Conservation (phyloP, 2,329 filamentous ascomycete species). For the Aspergillus awamori region DNA sequence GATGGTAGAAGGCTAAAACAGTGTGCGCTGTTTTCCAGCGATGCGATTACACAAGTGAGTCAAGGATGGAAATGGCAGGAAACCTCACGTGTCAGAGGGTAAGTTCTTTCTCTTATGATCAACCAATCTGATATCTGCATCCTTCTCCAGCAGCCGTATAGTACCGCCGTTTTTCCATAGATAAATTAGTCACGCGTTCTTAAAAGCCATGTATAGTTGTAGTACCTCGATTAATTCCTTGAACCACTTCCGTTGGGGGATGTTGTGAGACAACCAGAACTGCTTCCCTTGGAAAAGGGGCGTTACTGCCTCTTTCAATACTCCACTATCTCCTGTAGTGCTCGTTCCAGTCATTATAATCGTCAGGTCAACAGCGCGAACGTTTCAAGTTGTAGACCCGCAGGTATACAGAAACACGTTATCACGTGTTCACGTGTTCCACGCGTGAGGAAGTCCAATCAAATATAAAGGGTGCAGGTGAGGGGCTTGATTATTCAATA, state of each 20-base stretch:
- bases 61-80: neutral
- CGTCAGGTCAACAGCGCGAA: neutral
- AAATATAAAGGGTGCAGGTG: neutral
- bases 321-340: neutral
- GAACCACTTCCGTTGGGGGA: slow-evolving; percentile 55
- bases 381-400: neutral
- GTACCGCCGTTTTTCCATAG: slow-evolving; percentile 57
- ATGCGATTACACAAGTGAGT: neutral
- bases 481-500: neutral
- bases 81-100: slow-evolving; percentile 51
- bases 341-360: neutral
- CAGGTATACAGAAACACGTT: slow-evolving; percentile 21
- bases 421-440: slow-evolving; percentile 30
- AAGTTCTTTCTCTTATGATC: slow-evolving; percentile 58
- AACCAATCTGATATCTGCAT: slow-evolving; percentile 61
- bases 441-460: neutral
- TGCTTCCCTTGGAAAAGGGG: slow-evolving; percentile 56
- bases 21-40: too few relatives aligned
- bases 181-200: slow-evolving; percentile 2
- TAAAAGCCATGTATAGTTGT: neutral
- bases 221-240: slow-evolving; percentile 53
- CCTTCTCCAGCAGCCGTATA: slow-evolving; percentile 56
- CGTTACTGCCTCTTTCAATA: neutral
- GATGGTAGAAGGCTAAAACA: too few relatives aligned
- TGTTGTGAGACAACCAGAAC: slow-evolving; percentile 61